phyloP scores from a whole-genome alignment of 257 asterid genomes.

The Solanum pimpinellifolium region DNA sequence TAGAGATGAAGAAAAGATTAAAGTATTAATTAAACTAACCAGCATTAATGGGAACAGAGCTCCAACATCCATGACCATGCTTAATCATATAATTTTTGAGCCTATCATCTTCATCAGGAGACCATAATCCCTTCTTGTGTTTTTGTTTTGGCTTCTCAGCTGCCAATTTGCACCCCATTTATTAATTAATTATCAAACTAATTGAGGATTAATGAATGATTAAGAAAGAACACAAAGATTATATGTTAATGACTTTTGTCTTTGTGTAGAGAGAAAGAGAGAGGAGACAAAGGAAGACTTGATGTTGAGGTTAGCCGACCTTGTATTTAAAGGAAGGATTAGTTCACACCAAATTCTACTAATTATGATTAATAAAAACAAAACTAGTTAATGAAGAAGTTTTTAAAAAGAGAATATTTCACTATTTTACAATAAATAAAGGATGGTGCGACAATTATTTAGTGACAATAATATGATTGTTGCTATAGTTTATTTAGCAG shows the following conservation, averaged over 20 bases:
- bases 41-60: slow-evolving; percentile 69
- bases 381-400: neutral
- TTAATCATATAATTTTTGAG: slow-evolving; percentile 46
- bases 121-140: slow-evolving; percentile 81
- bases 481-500: too few species aligned
- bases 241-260: neutral
- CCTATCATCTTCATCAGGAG: slow-evolving; percentile 81
- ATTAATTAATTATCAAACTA: neutral
- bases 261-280: neutral
- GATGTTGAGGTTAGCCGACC: slow-evolving; percentile 11
- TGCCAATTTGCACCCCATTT: slow-evolving; percentile 30
- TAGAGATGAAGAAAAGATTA: neutral
- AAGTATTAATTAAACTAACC: slow-evolving; percentile 26
- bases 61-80: slow-evolving; percentile 78
- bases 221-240: neutral
- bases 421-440: neutral
- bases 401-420: neutral
- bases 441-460: neutral
- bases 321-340: slow-evolving; percentile 24
- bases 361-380: neutral
- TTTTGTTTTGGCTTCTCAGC: slow-evolving; percentile 33
- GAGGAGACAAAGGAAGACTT: slow-evolving; percentile 1
- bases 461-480: too few species aligned
- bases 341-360: slow-evolving; percentile 1
- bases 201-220: neutral